These are phyloP conservation scores for Linum lewisii DNA, from an alignment of 345 rosid genomes.

Conservation along the genomic window DNA sequence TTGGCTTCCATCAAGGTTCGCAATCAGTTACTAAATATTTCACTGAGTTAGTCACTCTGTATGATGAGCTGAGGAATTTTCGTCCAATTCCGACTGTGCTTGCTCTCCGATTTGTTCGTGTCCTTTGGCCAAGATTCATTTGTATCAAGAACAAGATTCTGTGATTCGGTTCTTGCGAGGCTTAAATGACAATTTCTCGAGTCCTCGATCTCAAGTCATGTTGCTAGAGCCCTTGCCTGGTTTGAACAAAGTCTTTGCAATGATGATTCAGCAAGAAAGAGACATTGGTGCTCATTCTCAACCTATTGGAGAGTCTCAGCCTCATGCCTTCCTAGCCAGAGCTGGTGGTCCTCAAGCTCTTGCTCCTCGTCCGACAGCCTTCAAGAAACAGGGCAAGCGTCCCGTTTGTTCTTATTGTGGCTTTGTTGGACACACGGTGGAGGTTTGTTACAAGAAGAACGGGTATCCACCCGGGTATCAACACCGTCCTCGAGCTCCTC, in stretches of 20 bases:
- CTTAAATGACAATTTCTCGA: background rate
- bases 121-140: background rate
- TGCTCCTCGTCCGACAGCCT: background rate
- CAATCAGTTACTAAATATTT: background rate
- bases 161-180: background rate
- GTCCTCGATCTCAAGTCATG: background rate
- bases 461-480: slow-evolving; percentile 1
- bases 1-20: background rate
- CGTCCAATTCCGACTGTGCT: background rate
- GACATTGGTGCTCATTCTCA: too few relatives aligned
- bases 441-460: background rate
- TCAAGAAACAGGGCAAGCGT: background rate
- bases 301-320: background rate
- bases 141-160: background rate
- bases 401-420: background rate
- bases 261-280: background rate
- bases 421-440: background rate
- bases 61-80: background rate
- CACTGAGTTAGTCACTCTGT: background rate
- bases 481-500: too few relatives aligned
- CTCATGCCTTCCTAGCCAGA: background rate
- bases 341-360: background rate
- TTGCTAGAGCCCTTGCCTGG: background rate
- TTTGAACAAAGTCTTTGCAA: background rate
- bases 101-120: background rate